phyloP scores from a whole-genome alignment of 257 asterid genomes.

The Ajuga chamaepitys region DNA sequence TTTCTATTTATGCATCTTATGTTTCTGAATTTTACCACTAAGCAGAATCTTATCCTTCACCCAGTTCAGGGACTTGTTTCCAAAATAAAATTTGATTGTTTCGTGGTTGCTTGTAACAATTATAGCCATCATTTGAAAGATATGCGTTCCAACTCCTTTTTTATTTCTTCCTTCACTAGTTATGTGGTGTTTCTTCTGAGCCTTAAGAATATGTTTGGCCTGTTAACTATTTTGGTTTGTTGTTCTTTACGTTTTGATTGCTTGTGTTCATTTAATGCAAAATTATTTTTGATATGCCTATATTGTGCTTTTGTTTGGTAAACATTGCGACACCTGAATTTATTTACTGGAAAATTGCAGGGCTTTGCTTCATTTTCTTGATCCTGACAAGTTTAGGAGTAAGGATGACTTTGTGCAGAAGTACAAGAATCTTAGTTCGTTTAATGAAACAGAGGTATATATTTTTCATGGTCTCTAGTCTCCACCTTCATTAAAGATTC shows the following conservation, averaged over 20 bases:
- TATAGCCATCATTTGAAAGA: neutral
- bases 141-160: neutral
- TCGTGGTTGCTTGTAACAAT: neutral
- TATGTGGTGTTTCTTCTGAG: neutral
- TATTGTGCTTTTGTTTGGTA: neutral
- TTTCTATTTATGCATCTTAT: neutral
- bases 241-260: neutral
- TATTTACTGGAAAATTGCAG: constrained; percentile 34
- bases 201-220: neutral
- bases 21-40: neutral
- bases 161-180: neutral
- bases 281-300: neutral
- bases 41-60: neutral
- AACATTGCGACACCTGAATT: constrained; percentile 1
- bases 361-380: constrained; percentile 99
- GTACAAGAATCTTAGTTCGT: constrained; percentile 92
- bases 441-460: constrained; percentile 80
- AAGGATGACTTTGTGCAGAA: constrained; percentile 91
- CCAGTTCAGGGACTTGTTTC: neutral
- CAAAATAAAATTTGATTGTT: neutral
- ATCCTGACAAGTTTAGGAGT: constrained; percentile 76
- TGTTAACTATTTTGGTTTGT: neutral
- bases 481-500: neutral
- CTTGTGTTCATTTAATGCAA: neutral
- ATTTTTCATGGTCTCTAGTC: constrained; percentile 7